A percentile compares a stretch with the other conserved stretches of the same genome.
phyloP scores from a whole-genome alignment of 345 rosid species.

The Gossypium sturtianum region DNA sequence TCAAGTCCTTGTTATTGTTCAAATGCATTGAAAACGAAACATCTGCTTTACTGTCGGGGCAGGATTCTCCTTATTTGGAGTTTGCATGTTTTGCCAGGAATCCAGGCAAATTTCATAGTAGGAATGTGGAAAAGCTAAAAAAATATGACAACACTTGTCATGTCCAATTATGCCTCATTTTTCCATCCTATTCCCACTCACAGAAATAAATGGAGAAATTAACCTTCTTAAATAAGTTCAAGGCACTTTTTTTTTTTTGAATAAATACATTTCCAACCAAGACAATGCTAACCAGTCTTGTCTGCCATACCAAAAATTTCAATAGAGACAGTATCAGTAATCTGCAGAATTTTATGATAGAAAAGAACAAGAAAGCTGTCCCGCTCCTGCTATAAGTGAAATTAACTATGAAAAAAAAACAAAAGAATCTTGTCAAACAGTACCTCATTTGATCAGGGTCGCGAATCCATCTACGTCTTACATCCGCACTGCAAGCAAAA shows the following conservation, averaged over 20 bases:
- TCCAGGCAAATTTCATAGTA: neutral
- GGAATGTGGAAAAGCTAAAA: neutral
- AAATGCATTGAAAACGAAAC: neutral
- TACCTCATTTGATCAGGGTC: slow-evolving; percentile 4
- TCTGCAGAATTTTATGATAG: neutral
- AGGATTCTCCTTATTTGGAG: neutral
- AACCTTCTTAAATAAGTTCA: no score
- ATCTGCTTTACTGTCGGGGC: neutral
- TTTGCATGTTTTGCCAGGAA: neutral
- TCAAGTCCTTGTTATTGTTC: neutral
- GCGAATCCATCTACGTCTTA: slow-evolving; percentile 9
- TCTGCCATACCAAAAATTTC: neutral
- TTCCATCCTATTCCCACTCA: no score
- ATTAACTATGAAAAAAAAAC: slow-evolving; percentile 2
- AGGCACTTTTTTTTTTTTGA: no score
- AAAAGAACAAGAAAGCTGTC: neutral
- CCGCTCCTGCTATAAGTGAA: neutral
- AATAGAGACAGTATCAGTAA: neutral
- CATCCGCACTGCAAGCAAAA: neutral
- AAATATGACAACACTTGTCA: no score
- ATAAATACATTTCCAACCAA: neutral
- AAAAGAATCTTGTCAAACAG: neutral
- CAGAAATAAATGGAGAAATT: no score
- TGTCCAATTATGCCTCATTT: no score
- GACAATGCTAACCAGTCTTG: neutral